Evolutionary conservation across 306 rosid genomes (phyloP).

Genomic region (Medicago arabica): DNA sequence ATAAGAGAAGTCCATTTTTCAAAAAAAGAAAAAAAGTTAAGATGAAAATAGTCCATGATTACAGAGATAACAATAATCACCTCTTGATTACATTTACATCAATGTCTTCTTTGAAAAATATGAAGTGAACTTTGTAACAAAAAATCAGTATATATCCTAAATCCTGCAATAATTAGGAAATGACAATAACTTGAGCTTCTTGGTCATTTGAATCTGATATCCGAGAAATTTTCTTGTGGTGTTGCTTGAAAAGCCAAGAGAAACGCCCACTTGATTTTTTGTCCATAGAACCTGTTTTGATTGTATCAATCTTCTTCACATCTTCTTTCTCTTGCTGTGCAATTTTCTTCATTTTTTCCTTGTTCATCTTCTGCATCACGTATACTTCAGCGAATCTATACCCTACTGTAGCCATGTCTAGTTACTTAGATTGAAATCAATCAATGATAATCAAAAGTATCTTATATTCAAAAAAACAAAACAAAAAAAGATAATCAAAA

Average conservation of each 20-base stretch:
- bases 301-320: neutral
- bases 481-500: neutral
- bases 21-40: too few relatives aligned
- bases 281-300: neutral
- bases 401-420: slow-evolving; percentile 16
- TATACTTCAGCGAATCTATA: slow-evolving; percentile 53
- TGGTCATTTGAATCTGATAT: neutral
- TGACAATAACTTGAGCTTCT: neutral
- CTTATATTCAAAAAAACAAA: too few relatives aligned
- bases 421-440: too few relatives aligned
- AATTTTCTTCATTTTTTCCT: slow-evolving; percentile 52
- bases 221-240: neutral
- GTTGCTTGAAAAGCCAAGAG: slow-evolving; percentile 44
- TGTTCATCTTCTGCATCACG: slow-evolving; percentile 49
- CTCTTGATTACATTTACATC: too few relatives aligned
- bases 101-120: neutral
- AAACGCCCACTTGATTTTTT: slow-evolving; percentile 50
- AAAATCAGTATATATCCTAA: neutral
- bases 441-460: neutral
- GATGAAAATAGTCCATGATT: too few relatives aligned
- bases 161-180: neutral
- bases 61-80: too few relatives aligned
- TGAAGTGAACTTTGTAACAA: neutral
- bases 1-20: too few relatives aligned
- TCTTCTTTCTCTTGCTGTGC: slow-evolving; percentile 37